Percentiles rank a stretch among this genome's conserved stretches.
Conservation (phyloP, 192 early-diverging fungal genomes). For the Entrophospora sp. region DNA sequence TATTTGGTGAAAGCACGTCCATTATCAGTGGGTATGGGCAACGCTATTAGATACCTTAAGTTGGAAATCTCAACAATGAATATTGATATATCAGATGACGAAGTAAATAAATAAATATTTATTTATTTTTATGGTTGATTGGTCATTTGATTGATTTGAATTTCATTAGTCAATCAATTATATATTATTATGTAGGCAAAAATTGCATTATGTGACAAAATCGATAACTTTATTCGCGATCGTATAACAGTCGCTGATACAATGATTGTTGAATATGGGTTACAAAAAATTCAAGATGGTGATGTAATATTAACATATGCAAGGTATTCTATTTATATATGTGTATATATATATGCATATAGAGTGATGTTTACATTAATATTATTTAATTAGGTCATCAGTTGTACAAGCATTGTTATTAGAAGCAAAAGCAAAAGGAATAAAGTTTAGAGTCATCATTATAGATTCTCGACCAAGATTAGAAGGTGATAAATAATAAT, state of each 20-base stretch:
- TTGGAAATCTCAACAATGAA: slow-evolving; percentile 72
- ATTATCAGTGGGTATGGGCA: slow-evolving; percentile 91
- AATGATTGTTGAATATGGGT: slow-evolving; percentile 67
- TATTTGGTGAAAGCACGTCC: slow-evolving; percentile 76
- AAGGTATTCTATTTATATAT: no score
- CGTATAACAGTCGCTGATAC: slow-evolving; percentile 76
- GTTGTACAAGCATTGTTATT: slow-evolving; percentile 71
- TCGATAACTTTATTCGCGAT: slow-evolving; percentile 87
- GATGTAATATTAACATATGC: slow-evolving; percentile 90
- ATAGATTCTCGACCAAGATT: slow-evolving; percentile 81
- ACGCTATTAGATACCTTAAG: slow-evolving; percentile 84
- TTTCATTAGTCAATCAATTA: neutral
- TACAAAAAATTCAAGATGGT: slow-evolving; percentile 85
- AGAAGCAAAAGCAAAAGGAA: slow-evolving; percentile 62
- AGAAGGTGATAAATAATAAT: slow-evolving; percentile 56
- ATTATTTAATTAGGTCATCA: slow-evolving; percentile 68
- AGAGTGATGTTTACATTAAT: no score
- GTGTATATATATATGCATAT: no score
- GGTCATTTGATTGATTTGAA: neutral
- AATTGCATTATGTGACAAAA: slow-evolving; percentile 53
- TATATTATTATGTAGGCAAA: slow-evolving; percentile 49
- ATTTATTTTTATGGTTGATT: neutral
- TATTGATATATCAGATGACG: slow-evolving; percentile 73
- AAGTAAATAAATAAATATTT: slow-evolving; percentile 50
- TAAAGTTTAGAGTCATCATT: slow-evolving; percentile 85